These are phyloP conservation scores for Aspergillus mulundensis DNA, from an alignment of 495 filamentous ascomycete species.

Conservation along the genomic window DNA sequence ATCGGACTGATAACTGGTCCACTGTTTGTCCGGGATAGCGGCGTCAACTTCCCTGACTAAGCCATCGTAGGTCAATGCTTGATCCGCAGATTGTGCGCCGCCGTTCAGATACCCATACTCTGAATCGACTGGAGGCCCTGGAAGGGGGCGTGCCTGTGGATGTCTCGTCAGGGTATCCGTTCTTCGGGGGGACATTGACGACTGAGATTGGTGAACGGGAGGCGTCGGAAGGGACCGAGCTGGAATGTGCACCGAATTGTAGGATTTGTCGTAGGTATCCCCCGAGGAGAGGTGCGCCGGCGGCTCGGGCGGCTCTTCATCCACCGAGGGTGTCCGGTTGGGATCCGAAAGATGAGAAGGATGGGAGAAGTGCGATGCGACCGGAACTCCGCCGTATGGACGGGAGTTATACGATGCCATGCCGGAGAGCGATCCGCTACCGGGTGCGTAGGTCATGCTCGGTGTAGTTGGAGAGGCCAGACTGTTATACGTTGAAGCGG, in stretches of 20 bases:
- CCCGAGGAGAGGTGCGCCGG: slow-evolving; percentile 38
- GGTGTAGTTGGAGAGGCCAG: slow-evolving; percentile 20
- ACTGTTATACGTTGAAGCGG: slow-evolving; percentile 24
- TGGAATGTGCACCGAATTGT: slow-evolving; percentile 34
- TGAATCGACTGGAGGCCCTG: slow-evolving; percentile 50
- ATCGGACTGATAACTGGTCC: slow-evolving; percentile 25
- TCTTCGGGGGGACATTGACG: slow-evolving; percentile 40
- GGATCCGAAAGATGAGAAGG: slow-evolving; percentile 26
- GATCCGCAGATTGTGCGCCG: slow-evolving; percentile 11
- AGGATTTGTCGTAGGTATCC: slow-evolving; percentile 28
- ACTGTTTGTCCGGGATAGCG: slow-evolving; percentile 35
- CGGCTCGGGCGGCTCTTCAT: slow-evolving; percentile 46
- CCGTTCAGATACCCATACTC: slow-evolving; percentile 27
- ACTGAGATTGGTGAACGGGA: slow-evolving; percentile 41
- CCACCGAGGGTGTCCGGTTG: slow-evolving; percentile 23
- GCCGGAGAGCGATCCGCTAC: slow-evolving; percentile 14
- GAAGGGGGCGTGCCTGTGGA: slow-evolving; percentile 58
- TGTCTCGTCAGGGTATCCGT: slow-evolving; percentile 53
- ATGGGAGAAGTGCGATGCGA: slow-evolving; percentile 28
- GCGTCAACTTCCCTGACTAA: slow-evolving; percentile 47
- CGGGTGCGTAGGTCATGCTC: slow-evolving; percentile 22
- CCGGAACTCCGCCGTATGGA: slow-evolving; percentile 24
- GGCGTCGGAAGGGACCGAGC: slow-evolving; percentile 39
- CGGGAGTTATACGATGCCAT: slow-evolving; percentile 18
- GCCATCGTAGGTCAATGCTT: slow-evolving; percentile 36